Evolutionary conservation across 306 rosid species (phyloP).

Genomic region (Echinosophora koreensis): DNA sequence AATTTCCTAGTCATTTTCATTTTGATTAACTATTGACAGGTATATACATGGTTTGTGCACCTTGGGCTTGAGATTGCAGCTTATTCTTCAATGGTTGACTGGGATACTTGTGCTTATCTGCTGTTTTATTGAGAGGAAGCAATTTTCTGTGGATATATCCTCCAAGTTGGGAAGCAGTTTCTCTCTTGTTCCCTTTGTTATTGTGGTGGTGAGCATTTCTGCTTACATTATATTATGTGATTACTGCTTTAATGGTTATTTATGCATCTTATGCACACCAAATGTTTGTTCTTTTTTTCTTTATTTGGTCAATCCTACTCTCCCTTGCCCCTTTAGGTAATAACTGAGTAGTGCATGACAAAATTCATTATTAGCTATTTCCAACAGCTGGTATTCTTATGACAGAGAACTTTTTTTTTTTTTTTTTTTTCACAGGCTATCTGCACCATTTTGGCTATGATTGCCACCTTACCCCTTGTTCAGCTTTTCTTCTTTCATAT

Average conservation of each 20-base stretch:
- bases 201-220: slow-evolving; percentile 81
- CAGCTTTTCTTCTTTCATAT: slow-evolving; percentile 97
- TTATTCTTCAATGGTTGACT: slow-evolving; percentile 96
- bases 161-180: slow-evolving; percentile 94
- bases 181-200: slow-evolving; percentile 81
- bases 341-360: not conserved
- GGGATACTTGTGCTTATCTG: slow-evolving; percentile 90
- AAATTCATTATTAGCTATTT: slow-evolving; percentile 9
- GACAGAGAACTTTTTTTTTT: slow-evolving; percentile 36
- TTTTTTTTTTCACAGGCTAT: slow-evolving; percentile 64
- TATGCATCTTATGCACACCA: not conserved
- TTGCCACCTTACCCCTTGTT: slow-evolving; percentile 92
- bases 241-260: no score
- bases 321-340: not conserved
- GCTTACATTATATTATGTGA: slow-evolving; percentile 18
- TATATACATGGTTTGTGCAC: slow-evolving; percentile 79
- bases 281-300: not conserved
- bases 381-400: not conserved
- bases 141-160: slow-evolving; percentile 73
- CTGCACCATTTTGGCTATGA: slow-evolving; percentile 91
- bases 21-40: slow-evolving; percentile 88
- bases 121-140: slow-evolving; percentile 88
- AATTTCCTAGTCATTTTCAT: slow-evolving; percentile 77
- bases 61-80: slow-evolving; percentile 99
- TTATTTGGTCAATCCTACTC: not conserved